Conservation (phyloP, 768 basidiomycete species). For the Solioccasus polychromus region DNA sequence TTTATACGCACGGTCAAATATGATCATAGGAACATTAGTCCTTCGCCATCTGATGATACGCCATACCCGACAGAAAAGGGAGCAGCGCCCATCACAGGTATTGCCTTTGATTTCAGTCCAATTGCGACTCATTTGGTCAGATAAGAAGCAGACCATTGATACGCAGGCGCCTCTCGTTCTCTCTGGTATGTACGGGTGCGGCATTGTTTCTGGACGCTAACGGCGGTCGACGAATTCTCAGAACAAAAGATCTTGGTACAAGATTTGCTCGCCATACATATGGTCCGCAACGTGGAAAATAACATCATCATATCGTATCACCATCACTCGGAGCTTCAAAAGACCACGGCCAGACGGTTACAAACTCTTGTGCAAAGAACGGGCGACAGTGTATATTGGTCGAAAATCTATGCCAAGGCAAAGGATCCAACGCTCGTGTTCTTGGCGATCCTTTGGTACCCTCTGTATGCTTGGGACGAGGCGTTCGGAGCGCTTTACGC, state of each 20-base stretch:
- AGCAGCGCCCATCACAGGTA: constrained; percentile 15
- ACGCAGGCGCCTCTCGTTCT: constrained; percentile 33
- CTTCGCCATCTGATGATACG: constrained; percentile 18
- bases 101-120: not conserved
- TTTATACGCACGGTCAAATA: constrained; percentile 41
- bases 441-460: constrained; percentile 52
- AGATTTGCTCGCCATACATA: constrained; percentile 39
- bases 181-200: constrained; percentile 13
- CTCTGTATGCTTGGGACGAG: constrained; percentile 63
- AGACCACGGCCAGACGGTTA: constrained; percentile 27
- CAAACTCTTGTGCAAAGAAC: constrained; percentile 32
- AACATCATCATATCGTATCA: constrained; percentile 38
- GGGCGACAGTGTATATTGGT: too few relatives aligned
- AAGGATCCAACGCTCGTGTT: constrained; percentile 34
- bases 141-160: constrained; percentile 27
- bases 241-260: constrained; percentile 27
- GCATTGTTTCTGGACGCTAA: too few relatives aligned
- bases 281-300: constrained; percentile 28
- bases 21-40: constrained; percentile 6
- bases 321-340: constrained; percentile 21
- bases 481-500: constrained; percentile 48
- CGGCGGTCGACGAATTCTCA: constrained; percentile 1
- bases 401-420: constrained; percentile 29
- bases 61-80: constrained; percentile 2
- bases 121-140: constrained; percentile 6